phyloP scores from a whole-genome alignment of 441 rosid species.

The Sinapis alba region DNA sequence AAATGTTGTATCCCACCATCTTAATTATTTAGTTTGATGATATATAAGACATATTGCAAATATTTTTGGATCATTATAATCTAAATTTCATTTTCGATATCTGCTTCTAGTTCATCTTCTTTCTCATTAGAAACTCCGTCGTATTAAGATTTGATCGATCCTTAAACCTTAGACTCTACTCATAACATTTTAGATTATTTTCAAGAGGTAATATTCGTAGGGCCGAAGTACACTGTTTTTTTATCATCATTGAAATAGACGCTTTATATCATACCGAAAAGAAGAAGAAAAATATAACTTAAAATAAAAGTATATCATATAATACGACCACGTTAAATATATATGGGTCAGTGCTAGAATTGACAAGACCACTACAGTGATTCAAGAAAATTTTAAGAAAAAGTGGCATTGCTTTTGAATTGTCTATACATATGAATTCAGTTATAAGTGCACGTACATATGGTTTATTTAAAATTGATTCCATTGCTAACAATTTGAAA shows the following conservation, averaged over 20 bases:
- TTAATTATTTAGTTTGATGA: neutral
- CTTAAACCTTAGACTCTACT: slow-evolving; percentile 24
- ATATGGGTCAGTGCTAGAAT: slow-evolving; percentile 41
- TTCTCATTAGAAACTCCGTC: slow-evolving; percentile 9
- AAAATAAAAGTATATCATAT: neutral
- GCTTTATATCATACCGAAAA: slow-evolving; percentile 24
- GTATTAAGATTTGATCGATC: slow-evolving; percentile 30
- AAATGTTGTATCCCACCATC: slow-evolving; percentile 34
- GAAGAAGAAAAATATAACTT: neutral
- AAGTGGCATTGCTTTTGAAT: slow-evolving; percentile 34
- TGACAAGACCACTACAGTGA: slow-evolving; percentile 40
- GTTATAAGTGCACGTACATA: slow-evolving; percentile 17
- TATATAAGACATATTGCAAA: neutral
- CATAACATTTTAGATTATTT: slow-evolving; percentile 16
- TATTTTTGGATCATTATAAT: neutral
- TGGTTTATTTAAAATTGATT: slow-evolving; percentile 18
- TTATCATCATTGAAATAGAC: slow-evolving; percentile 31
- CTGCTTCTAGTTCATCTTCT: neutral
- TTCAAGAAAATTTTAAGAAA: slow-evolving; percentile 24
- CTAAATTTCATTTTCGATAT: neutral
- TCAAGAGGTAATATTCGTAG: slow-evolving; percentile 27
- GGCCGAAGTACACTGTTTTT: slow-evolving; percentile 30
- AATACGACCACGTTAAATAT: slow-evolving; percentile 39
- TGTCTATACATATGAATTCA: slow-evolving; percentile 19
- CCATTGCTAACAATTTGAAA: slow-evolving; percentile 4